Base-by-base conservation (phyloP, 106 monocot species). In the Ottelia alismoides region DNA sequence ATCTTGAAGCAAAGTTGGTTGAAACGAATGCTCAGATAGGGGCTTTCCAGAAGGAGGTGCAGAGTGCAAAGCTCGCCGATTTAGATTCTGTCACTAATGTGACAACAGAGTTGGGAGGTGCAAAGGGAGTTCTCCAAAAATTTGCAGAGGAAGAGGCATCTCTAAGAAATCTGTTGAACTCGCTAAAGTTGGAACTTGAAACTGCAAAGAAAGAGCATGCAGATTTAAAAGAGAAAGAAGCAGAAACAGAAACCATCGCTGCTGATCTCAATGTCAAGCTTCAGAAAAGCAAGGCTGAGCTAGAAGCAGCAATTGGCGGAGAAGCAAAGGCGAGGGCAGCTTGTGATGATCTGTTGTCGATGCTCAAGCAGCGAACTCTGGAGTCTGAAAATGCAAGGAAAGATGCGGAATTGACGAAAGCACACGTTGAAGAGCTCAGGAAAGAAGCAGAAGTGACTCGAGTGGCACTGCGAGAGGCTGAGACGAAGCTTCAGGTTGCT, bases 211-310 rank as follows among this genome's bases (percentile, higher is more conserved):
- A 61, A 30, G 70, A 62, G 31, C 60, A 61, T 18, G 20, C 23
- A 11, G 70, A 62, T 20, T 22, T 70, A 55, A 70, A 28, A 54
- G 70, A 70, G 48, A 70, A 61, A 20, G 70, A 70, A 70, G 31
- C 54, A n/a, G 52, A 62, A 48, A 54, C 61, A 20, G 70, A 70
- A 30, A 61, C 54, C 12, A 19, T 62, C 1, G 70, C 47, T 7
- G 61, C 21, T 24, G 31, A 32, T 22, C 61, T 70, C 47, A 24
- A 70, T 20, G 24, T 21, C 18, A 35, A 47, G 3, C 62, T 70
- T 25, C 51, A 53, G 54, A 62, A 62, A 62, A 54, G 19, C 29
- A 70, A 70, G 32, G 53, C 24, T 29, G 70, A 70, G 45, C 70
- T 70, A 46, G 61, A 62, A 12, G 22, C 45, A 22, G 70, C 61